These are phyloP conservation scores for Rhodocollybia butyracea DNA, from an alignment of 768 basidiomycete species.

Conservation along the genomic window DNA sequence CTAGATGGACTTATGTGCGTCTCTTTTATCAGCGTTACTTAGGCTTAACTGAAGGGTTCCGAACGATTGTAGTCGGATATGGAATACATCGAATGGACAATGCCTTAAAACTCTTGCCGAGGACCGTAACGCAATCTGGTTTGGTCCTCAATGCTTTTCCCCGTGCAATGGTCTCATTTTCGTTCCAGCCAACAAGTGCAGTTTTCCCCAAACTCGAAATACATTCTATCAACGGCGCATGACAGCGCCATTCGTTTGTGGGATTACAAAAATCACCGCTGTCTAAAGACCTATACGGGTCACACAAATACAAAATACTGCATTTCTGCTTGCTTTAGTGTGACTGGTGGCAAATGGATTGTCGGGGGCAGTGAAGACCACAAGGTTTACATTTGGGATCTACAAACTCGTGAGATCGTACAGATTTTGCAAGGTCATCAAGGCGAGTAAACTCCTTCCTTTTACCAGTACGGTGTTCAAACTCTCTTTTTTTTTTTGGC, in stretches of 20 bases:
- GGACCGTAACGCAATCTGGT: conserved; percentile 84
- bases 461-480: neutral
- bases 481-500: conserved; percentile 4
- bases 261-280: conserved; percentile 90
- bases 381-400: conserved; percentile 88
- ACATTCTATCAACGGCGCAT: conserved; percentile 90
- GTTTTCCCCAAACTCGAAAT: conserved; percentile 95
- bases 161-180: neutral
- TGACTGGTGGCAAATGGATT: conserved; percentile 87
- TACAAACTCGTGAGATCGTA: conserved; percentile 83
- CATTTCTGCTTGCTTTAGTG: conserved; percentile 79
- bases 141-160: no score
- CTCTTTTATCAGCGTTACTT: neutral
- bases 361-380: conserved; percentile 90
- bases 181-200: conserved; percentile 74
- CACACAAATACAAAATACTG: conserved; percentile 84
- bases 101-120: conserved; percentile 96
- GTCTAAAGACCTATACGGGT: conserved; percentile 86
- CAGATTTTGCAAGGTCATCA: conserved; percentile 76
- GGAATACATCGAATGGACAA: conserved; percentile 90
- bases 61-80: conserved; percentile 80
- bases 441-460: conserved; percentile 36
- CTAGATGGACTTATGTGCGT: conserved; percentile 92
- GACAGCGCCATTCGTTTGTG: conserved; percentile 92
- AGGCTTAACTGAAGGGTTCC: neutral